A percentile compares a stretch with the other conserved stretches of the same genome.
Evolutionary conservation across 208 protist species (phyloP).

Genomic region (Willaertia magna): DNA sequence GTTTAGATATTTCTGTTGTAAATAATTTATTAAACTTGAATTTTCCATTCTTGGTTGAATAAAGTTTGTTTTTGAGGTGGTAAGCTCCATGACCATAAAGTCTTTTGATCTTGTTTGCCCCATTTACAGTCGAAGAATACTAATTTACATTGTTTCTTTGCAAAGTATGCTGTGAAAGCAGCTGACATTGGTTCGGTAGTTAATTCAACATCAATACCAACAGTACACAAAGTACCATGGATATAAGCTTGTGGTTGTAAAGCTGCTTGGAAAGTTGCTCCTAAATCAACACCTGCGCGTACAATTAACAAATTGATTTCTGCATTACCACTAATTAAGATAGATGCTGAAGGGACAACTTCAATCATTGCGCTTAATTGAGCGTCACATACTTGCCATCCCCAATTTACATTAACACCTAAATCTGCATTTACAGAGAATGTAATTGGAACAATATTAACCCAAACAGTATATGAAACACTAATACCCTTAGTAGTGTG

Average conservation of each 20-base stretch:
- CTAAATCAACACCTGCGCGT: slow-evolving; percentile 24
- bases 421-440: slow-evolving; percentile 19
- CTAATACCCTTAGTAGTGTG: background rate
- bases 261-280: slow-evolving; percentile 17
- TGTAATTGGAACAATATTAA: slow-evolving; percentile 25
- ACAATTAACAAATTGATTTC: slow-evolving; percentile 29
- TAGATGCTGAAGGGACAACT: slow-evolving; percentile 19
- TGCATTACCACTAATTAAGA: slow-evolving; percentile 15
- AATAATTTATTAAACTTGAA: background rate
- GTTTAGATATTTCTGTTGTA: too few relatives aligned
- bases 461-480: slow-evolving; percentile 24
- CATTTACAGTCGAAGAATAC: slow-evolving; percentile 30
- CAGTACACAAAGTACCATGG: slow-evolving; percentile 23
- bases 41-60: slow-evolving; percentile 28
- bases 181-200: slow-evolving; percentile 20
- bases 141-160: slow-evolving; percentile 15
- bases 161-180: slow-evolving; percentile 24
- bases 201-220: slow-evolving; percentile 24
- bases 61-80: slow-evolving; percentile 2
- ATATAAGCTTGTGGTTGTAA: slow-evolving; percentile 27
- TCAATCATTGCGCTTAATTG: slow-evolving; percentile 17
- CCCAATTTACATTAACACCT: slow-evolving; percentile 21
- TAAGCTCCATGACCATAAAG: slow-evolving; percentile 20
- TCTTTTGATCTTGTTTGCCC: slow-evolving; percentile 13
- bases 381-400: slow-evolving; percentile 28